These are phyloP conservation scores for Starmerella vaccinii DNA, from an alignment of 805 yeast genomes.

Conservation along the genomic window DNA sequence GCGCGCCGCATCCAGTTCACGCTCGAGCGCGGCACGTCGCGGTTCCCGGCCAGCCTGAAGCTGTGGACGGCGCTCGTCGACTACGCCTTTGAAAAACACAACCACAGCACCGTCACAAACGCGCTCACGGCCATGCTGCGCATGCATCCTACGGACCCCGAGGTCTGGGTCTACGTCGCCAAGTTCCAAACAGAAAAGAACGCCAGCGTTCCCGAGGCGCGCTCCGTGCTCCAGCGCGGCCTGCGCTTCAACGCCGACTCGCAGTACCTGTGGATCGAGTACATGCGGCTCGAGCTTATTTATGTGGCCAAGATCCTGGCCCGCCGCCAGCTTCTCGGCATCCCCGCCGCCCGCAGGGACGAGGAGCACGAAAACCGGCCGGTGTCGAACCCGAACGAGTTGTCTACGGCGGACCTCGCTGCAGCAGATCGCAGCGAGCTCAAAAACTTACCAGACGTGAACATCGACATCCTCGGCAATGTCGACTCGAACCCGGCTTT, in stretches of 20 bases:
- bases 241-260: constrained; percentile 73
- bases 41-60: constrained; percentile 64
- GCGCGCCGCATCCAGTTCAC: constrained; percentile 69
- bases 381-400: constrained; percentile 37
- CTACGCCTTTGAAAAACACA: constrained; percentile 35
- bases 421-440: constrained; percentile 49
- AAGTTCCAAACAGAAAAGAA: constrained; percentile 84
- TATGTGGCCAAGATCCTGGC: constrained; percentile 75
- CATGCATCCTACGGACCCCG: constrained; percentile 81
- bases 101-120: constrained; percentile 34
- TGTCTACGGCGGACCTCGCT: constrained; percentile 37
- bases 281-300: constrained; percentile 77
- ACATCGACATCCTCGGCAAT: constrained; percentile 72
- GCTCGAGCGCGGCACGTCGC: constrained; percentile 69
- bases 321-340: constrained; percentile 71
- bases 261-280: constrained; percentile 66
- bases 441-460: constrained; percentile 74
- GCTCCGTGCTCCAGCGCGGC: constrained; percentile 75
- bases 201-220: constrained; percentile 78
- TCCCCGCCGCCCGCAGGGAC: constrained; percentile 42
- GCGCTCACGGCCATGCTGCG: constrained; percentile 69
- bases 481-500: constrained; percentile 76
- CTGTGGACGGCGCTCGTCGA: constrained; percentile 71
- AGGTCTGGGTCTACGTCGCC: constrained; percentile 91
- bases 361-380: constrained; percentile 34